phyloP scores from a whole-genome alignment of 2,329 filamentous ascomycete genomes.

The Fusarium haematococcum region DNA sequence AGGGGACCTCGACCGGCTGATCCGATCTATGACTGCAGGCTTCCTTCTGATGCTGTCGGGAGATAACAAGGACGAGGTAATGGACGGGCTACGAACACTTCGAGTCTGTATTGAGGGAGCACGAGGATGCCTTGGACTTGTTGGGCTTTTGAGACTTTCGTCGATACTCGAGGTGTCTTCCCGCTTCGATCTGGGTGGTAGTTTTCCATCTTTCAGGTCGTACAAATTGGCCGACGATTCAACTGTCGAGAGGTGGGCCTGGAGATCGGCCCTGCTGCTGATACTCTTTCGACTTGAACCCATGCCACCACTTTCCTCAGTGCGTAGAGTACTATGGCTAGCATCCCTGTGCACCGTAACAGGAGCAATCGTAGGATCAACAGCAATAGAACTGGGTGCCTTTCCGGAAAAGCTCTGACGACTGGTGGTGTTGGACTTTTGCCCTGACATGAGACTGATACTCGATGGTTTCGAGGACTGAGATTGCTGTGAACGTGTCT shows the following conservation, averaged over 20 bases:
- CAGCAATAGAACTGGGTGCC: slow-evolving; percentile 55
- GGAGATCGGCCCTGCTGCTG: slow-evolving; percentile 55
- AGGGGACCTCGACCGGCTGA: slow-evolving; percentile 60
- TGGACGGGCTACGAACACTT: slow-evolving; percentile 50
- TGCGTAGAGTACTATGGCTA: slow-evolving; percentile 55
- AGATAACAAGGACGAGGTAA: slow-evolving; percentile 50
- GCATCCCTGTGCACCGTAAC: slow-evolving; percentile 63
- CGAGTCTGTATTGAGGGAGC: slow-evolving; percentile 52
- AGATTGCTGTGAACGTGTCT: slow-evolving; percentile 55
- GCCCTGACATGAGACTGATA: slow-evolving; percentile 58
- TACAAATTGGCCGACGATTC: slow-evolving; percentile 54
- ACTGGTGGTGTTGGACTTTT: slow-evolving; percentile 56
- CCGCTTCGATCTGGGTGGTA: slow-evolving; percentile 50
- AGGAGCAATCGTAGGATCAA: slow-evolving; percentile 60
- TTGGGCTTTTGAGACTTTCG: slow-evolving; percentile 60
- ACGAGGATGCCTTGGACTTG: slow-evolving; percentile 56
- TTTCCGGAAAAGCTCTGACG: slow-evolving; percentile 57
- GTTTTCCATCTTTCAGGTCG: slow-evolving; percentile 52
- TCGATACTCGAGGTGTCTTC: slow-evolving; percentile 61
- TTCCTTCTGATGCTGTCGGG: slow-evolving; percentile 56
- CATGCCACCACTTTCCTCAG: slow-evolving; percentile 58
- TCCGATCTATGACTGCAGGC: slow-evolving; percentile 67
- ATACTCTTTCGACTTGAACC: slow-evolving; percentile 56
- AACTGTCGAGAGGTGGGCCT: slow-evolving; percentile 49
- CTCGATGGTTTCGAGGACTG: slow-evolving; percentile 62